A percentile compares a stretch with the other conserved stretches of the same genome.
phyloP scores from a whole-genome alignment of 2,329 filamentous ascomycete species.

The Chaetomiaceae sp. region DNA sequence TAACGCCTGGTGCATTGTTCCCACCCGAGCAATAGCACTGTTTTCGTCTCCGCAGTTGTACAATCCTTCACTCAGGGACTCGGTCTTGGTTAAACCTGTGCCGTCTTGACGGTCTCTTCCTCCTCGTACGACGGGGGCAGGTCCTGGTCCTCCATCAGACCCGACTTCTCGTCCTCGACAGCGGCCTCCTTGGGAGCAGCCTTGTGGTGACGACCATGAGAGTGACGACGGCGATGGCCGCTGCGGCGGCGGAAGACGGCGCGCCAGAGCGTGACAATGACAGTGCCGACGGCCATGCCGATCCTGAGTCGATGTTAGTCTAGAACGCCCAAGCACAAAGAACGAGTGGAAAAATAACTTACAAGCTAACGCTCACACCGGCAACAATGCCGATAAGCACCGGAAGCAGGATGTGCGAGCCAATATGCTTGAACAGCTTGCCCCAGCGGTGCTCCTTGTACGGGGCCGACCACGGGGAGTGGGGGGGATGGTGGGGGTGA shows the following conservation, averaged over 20 bases:
- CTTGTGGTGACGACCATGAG: constrained; percentile 29
- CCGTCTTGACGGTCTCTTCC: constrained; percentile 13
- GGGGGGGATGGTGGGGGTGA: constrained; percentile 22
- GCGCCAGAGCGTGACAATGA: constrained; percentile 57
- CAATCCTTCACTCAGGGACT: too few species aligned
- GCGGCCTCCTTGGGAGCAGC: constrained; percentile 36
- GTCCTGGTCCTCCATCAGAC: constrained; percentile 42
- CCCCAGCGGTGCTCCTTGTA: constrained; percentile 37
- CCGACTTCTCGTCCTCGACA: constrained; percentile 41
- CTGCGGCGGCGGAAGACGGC: constrained; percentile 37
- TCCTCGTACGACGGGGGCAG: constrained; percentile 29
- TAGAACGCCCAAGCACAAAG: background rate
- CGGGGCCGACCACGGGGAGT: constrained; percentile 12
- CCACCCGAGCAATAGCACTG: background rate
- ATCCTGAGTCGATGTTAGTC: constrained; percentile 37
- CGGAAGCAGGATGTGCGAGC: constrained; percentile 62
- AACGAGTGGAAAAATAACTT: constrained; percentile 30
- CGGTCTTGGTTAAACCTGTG: background rate
- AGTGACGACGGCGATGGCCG: constrained; percentile 28
- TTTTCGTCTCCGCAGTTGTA: background rate
- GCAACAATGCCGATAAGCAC: constrained; percentile 64
- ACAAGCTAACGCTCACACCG: constrained; percentile 63
- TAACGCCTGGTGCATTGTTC: constrained; percentile 5
- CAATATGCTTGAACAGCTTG: constrained; percentile 50
- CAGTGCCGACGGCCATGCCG: constrained; percentile 61